A percentile compares a stretch with the other conserved stretches of the same genome.
Conservation (phyloP, 2,329 filamentous ascomycete genomes). For the Furcasterigmium sp. region DNA sequence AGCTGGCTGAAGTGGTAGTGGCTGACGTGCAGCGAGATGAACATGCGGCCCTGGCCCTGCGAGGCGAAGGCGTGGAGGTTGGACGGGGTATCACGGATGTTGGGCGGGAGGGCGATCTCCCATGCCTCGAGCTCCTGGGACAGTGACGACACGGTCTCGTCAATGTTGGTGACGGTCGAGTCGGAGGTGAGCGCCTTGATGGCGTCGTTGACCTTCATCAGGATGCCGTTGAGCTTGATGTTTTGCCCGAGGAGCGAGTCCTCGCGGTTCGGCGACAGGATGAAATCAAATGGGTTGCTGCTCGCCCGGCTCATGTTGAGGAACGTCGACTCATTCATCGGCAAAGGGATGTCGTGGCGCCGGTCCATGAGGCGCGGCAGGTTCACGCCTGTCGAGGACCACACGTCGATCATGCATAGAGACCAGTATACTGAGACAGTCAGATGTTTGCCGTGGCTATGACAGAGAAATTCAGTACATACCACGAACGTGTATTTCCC, state of each 20-base stretch:
- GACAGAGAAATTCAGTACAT: not conserved
- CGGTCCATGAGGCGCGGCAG: conserved; percentile 14
- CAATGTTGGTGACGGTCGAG: conserved; percentile 17
- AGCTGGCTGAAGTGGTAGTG: conserved; percentile 41
- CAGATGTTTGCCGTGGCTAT: not conserved
- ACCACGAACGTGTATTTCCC: conserved; percentile 28
- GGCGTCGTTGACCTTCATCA: conserved; percentile 32
- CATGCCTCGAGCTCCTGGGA: conserved; percentile 27
- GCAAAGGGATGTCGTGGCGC: conserved; percentile 20
- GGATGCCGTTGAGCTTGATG: conserved; percentile 22
- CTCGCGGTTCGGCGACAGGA: conserved; percentile 12
- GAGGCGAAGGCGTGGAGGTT: conserved; percentile 31
- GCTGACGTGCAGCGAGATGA: conserved; percentile 38
- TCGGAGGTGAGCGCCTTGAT: conserved; percentile 13
- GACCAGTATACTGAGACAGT: conserved; percentile 13
- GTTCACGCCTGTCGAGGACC: conserved; percentile 16
- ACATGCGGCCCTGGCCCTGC: conserved; percentile 33
- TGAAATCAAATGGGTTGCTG: conserved; percentile 13
- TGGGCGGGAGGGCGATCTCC: conserved; percentile 24
- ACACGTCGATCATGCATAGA: conserved; percentile 17
- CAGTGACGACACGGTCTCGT: conserved; percentile 21
- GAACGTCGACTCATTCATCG: conserved; percentile 29
- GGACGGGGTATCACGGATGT: conserved; percentile 28
- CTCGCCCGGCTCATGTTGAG: conserved; percentile 16
- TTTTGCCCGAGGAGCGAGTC: conserved; percentile 16